Percentiles rank a stretch among this genome's conserved stretches.
Evolutionary conservation across 139 green algal genomes (phyloP).

Genomic region (Chlorella ohadii): DNA sequence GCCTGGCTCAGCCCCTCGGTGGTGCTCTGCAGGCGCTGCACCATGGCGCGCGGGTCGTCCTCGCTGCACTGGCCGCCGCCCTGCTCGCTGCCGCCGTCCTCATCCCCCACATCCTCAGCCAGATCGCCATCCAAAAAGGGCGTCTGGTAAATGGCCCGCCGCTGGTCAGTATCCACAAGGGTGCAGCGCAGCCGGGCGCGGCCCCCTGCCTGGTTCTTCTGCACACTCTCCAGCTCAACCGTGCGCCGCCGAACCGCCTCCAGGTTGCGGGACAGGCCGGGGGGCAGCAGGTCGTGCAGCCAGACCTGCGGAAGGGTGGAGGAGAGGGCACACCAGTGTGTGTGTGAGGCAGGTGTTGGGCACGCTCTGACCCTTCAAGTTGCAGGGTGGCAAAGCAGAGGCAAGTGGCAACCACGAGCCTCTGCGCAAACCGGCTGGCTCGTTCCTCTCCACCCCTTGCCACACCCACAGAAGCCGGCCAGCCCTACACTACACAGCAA

Average conservation of each 20-base stretch:
- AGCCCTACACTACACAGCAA: too few relatives aligned
- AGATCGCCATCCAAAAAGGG: background rate
- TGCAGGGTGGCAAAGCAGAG: too few relatives aligned
- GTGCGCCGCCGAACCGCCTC: background rate
- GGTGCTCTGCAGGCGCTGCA: conserved; percentile 23
- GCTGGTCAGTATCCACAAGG: conserved; percentile 12
- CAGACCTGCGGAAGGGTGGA: background rate
- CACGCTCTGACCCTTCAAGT: too few relatives aligned
- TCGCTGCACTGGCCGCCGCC: background rate
- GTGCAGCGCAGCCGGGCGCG: background rate
- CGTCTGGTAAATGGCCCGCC: conserved; percentile 10
- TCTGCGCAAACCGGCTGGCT: too few relatives aligned
- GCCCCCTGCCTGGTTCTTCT: background rate
- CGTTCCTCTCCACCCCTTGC: too few relatives aligned
- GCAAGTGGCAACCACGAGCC: too few relatives aligned
- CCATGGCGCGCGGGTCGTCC: too few relatives aligned
- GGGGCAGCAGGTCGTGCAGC: conserved; percentile 30
- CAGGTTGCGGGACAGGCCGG: background rate
- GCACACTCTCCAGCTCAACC: conserved; percentile 1
- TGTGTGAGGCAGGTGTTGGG: too few relatives aligned
- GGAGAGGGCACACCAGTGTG: background rate
- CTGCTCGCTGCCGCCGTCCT: background rate
- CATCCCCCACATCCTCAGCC: background rate
- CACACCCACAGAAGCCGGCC: too few relatives aligned
- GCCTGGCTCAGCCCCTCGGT: conserved; percentile 3